A percentile compares a stretch with the other conserved stretches of the same genome.
These are phyloP conservation scores for Rhazya stricta DNA, from an alignment of 257 asterid species.

Conservation along the genomic window DNA sequence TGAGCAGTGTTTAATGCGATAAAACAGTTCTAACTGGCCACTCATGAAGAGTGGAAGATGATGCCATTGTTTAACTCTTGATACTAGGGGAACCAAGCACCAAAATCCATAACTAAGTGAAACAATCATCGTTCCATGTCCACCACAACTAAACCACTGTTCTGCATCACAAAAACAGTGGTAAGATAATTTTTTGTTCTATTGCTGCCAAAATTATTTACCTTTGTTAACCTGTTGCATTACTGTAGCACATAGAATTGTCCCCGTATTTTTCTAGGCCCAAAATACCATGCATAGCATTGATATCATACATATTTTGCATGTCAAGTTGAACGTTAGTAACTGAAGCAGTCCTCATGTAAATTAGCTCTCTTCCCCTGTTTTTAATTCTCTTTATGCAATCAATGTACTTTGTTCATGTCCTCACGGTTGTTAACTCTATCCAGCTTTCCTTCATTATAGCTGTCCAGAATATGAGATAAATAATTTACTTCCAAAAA, in stretches of 20 bases:
- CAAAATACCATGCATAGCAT: not conserved
- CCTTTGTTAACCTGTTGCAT: not conserved
- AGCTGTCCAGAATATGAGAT: too few relatives aligned
- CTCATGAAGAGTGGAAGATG: not conserved
- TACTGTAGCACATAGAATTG: not conserved
- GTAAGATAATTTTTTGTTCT: not conserved
- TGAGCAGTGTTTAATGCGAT: not conserved
- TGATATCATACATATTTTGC: not conserved
- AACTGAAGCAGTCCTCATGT: not conserved
- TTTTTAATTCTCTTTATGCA: not conserved
- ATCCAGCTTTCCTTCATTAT: not conserved
- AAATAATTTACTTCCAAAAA: too few relatives aligned
- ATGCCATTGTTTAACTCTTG: not conserved
- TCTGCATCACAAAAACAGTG: not conserved
- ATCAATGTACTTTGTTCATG: not conserved
- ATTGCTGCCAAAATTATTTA: not conserved
- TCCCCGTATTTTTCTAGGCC: not conserved
- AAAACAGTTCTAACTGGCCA: not conserved
- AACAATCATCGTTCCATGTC: not conserved
- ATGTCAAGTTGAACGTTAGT: not conserved
- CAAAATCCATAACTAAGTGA: not conserved
- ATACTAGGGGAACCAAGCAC: not conserved
- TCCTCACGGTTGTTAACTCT: not conserved
- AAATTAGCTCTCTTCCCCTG: not conserved
- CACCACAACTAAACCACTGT: not conserved